Base-by-base conservation (phyloP, 495 filamentous ascomycete genomes). In the Xylaria sp. region DNA sequence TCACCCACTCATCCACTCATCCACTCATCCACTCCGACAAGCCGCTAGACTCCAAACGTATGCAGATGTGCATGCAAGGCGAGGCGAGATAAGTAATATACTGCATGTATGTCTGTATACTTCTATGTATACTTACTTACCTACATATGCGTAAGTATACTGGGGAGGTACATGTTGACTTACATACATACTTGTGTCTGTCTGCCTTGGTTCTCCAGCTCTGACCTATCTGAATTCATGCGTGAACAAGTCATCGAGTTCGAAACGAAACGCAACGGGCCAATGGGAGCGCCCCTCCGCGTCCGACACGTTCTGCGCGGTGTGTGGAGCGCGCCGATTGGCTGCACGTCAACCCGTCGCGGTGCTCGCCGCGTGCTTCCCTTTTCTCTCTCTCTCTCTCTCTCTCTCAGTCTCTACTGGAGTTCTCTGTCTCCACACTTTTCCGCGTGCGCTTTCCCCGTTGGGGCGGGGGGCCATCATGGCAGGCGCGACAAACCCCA, bases 291-390 rank as follows among this genome's bases (percentile, higher is more conserved):
- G 17, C 15, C 15, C 1, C 40, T 24, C 33, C 24, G 57, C 57
- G 43, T 40, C 57, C 31, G n/a, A 61, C 67, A 58, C 41, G 44
- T 58, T 69, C 44, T 33, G 55, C 46, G 68, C 58, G 58, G 58
- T 70, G 64, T 70, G 68, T 70, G 68, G 68, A 70, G 21, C 35
- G 46, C 17, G 68, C 68, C 68, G 68, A 70, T 70, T 70, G 68
- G 68, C 68, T 55, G 59, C 68, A 55, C 41, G 40, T 59, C 53
- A 55, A 46, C n/a, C 19, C 67, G 44, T 59, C 66, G 66, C 66
- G 66, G 19, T 48, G 48, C 43, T 31, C 57, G 55, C 43, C 68
- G 68, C 55, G 68, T 63, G 11, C n/a, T 26, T 14, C 5, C 8
- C 21, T 43, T 24, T 35, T 19, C n/a, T 21, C 40, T 33, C 53